Percentiles rank a stretch among this genome's conserved stretches.
Conservation (phyloP, 345 rosid species). For the Diplotaxis tenuifolia region DNA sequence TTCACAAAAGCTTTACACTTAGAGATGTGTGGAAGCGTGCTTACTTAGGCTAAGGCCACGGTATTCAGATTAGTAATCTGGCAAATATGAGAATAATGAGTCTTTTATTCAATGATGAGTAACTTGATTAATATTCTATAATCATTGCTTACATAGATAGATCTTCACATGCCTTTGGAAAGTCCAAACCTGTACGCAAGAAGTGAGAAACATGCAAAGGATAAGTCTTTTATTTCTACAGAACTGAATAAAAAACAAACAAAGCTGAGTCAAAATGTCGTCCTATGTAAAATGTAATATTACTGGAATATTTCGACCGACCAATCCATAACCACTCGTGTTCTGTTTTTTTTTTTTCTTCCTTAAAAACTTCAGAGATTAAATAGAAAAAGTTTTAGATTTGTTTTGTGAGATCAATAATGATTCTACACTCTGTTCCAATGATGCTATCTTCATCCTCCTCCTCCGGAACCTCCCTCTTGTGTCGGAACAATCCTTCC, state of each 20-base stretch:
- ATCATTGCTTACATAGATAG: background rate
- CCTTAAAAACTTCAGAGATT: slow-evolving; percentile 40
- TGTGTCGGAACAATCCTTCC: slow-evolving; percentile 11
- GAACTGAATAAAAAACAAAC: background rate
- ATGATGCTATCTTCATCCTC: slow-evolving; percentile 14
- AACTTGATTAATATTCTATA: background rate
- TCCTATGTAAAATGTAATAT: background rate
- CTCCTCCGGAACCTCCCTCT: slow-evolving; percentile 20
- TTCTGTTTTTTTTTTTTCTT: slow-evolving; percentile 4
- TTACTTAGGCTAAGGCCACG: too few species aligned
- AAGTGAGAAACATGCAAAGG: background rate
- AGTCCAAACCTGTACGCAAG: background rate
- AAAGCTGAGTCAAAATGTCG: background rate
- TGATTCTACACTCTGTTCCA: slow-evolving; percentile 36
- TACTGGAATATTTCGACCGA: background rate
- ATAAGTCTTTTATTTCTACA: background rate
- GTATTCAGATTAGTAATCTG: too few species aligned
- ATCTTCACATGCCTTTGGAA: background rate
- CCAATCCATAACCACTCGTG: background rate
- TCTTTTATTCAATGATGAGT: background rate
- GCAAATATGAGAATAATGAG: too few species aligned
- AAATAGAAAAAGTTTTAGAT: background rate
- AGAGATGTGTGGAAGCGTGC: background rate
- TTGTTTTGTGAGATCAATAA: slow-evolving; percentile 42
- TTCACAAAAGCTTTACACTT: slow-evolving; percentile 3